Base-by-base conservation (phyloP, 495 filamentous ascomycete genomes). In the Hypoxylon crocopeplum region DNA sequence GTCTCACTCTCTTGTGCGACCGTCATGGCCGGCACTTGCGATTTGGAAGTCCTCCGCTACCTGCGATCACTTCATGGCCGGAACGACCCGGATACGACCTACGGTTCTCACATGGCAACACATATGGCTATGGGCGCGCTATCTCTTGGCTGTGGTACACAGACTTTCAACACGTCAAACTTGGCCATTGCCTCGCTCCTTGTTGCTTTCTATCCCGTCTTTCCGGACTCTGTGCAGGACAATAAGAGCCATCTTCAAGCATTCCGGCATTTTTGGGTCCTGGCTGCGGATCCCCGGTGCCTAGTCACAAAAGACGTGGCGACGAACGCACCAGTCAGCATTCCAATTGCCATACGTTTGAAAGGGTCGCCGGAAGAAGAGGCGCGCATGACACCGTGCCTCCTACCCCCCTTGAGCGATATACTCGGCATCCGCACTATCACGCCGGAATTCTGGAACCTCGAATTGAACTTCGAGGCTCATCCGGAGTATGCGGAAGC, bases 241-340 rank as follows among this genome's bases (percentile, higher is more conserved):
- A 97, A 97, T 67, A 89, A 88, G 67, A 91, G 89, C 20, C 94
- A 99, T 58, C 81, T 98, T 2, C 94, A 99, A 79, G 94, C 94
- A 5, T 96, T 98, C 79, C 88, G 95, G 1, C 94, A 99, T 72
- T 86, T 99, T 67, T 99, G 94, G 94, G 92, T 96, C 11, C 81
- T 99, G 7, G 94, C 95, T 5, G 87, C 91, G 5, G 94, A 98
- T 56, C 84, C 90, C 0, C 86, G 94, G 42, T 98, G 94, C 68
- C 80, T 98, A 3, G 81, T 99, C 3, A 82, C 88, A 6, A 87
- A 91, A 38, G 93, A 98, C 59, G 82, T 93, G 6, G 88, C 90
- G 50, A 93, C 89, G 0, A 82, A 88, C 48, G 86, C 88, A 8
- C 90, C 93, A 1, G 82, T 93, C 46, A 81, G 84, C 27, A 78